Evolutionary conservation across 352 stramenopile species (phyloP).

Genomic region (Blastocystis sp.): DNA sequence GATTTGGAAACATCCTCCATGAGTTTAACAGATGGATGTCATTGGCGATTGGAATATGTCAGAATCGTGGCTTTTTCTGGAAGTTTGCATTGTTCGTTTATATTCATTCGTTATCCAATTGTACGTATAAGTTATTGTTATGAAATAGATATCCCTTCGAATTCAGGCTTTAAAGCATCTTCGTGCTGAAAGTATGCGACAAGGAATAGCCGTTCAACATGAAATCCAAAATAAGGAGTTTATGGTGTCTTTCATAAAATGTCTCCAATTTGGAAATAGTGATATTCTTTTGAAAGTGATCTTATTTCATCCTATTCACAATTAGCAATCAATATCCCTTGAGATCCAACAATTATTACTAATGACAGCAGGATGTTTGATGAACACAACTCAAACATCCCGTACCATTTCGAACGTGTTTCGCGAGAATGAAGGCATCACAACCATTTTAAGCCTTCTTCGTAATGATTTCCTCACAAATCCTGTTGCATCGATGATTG

Average conservation of each 20-base stretch:
- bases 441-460: background rate
- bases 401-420: background rate
- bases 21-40: background rate
- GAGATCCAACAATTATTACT: slow-evolving; percentile 38
- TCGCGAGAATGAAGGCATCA: slow-evolving; percentile 43
- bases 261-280: background rate
- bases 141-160: slow-evolving; percentile 5
- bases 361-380: slow-evolving; percentile 6
- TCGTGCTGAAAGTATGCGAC: background rate
- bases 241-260: slow-evolving; percentile 25
- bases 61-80: background rate
- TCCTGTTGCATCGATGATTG: background rate
- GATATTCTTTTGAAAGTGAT: background rate
- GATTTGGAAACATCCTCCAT: background rate
- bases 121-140: background rate
- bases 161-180: background rate
- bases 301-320: background rate
- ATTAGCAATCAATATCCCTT: background rate
- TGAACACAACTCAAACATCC: slow-evolving; percentile 31
- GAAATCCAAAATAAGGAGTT: background rate
- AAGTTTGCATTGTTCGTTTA: background rate
- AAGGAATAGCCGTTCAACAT: background rate
- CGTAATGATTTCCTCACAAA: background rate
- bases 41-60: slow-evolving; percentile 30
- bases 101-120: slow-evolving; percentile 3